A percentile compares a stretch with the other conserved stretches of the same genome.
Evolutionary conservation across 2,329 filamentous ascomycete genomes (phyloP).

Genomic region (Fusarium mexicanum): DNA sequence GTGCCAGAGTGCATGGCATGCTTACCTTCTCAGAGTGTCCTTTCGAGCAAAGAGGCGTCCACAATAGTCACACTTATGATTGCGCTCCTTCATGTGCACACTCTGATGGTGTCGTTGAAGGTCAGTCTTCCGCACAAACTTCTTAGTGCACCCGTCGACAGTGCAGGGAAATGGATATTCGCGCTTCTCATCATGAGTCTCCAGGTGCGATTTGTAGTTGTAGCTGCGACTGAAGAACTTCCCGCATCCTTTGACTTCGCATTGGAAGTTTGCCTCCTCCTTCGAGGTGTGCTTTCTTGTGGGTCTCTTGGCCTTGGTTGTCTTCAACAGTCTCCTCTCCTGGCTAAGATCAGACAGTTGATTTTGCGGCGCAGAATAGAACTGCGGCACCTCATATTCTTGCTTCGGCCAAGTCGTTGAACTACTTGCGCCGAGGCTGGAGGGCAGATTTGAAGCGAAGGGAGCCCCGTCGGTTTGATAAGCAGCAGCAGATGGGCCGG

Average conservation of each 20-base stretch:
- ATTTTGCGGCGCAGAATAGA: constrained; percentile 33
- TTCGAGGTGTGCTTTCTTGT: constrained; percentile 68
- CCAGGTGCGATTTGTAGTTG: constrained; percentile 87
- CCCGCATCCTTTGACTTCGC: constrained; percentile 74
- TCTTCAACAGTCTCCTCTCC: constrained; percentile 37
- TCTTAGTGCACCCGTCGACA: constrained; percentile 72
- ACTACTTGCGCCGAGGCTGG: constrained; percentile 23
- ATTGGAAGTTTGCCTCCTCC: constrained; percentile 77
- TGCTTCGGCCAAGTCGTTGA: constrained; percentile 38
- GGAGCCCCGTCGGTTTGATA: constrained; percentile 37
- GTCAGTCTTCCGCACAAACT: constrained; percentile 86
- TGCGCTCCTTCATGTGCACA: constrained; percentile 78
- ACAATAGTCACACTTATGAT: constrained; percentile 77
- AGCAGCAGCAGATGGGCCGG: constrained; percentile 25
- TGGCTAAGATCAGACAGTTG: constrained; percentile 34
- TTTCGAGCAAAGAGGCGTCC: constrained; percentile 78
- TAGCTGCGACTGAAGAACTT: constrained; percentile 85
- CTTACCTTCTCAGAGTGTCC: constrained; percentile 82
- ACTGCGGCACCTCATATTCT: constrained; percentile 39
- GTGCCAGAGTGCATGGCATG: neutral
- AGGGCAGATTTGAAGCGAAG: constrained; percentile 31
- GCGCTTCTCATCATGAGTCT: constrained; percentile 80
- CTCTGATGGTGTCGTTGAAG: constrained; percentile 70
- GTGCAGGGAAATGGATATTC: constrained; percentile 77
- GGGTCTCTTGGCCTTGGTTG: constrained; percentile 46